Evolutionary conservation across 768 basidiomycete genomes (phyloP), one percentile per base, ranked within the genome.

Genomic region (Panellus pusillus): DNA sequence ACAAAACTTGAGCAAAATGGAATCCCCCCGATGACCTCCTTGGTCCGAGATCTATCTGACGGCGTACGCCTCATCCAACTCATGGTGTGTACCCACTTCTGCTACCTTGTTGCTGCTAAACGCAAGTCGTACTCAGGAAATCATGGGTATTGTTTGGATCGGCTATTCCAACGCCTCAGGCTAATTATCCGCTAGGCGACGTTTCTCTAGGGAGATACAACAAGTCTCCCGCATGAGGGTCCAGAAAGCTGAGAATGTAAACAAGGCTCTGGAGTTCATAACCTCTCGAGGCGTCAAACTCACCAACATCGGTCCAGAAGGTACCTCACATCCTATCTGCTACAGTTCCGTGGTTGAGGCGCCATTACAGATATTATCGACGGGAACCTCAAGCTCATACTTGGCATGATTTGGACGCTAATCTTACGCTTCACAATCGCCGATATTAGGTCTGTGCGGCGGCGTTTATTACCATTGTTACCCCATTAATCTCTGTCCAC

Each of bases 401-500:
- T 98, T n/a, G 95, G 93, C 29, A 93, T 95, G 95, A 98, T 99
- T 60, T 98, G 97, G 97, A 96, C 93, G 0, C 80, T 98, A 35
- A 94, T 99, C 65, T 79, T 98, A 29, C 88, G 96, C 12, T 98
- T 98, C 70, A 97, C 95, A 6, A 98, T 99, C 60, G 95, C 97
- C 19, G 94, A 95, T 63, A 98, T 99, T 75, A 97, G 87, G 95
- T 94, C 60, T 55, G 84, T 73, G 43, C 13, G 17, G 14, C 29
- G 31, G 14, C 47, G 15, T 44, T 39, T 40, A 24, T n/a, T 28
- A n/a, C 45, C 47, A 24, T 47, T 41, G 37, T 8, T 47, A 15
- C 44, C 41, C 55, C 59, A 43, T 64, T 48, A 28, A 46, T 53
- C 54, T 47, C 60, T 47, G 55, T 31, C 53, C 20, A 24, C 24